A percentile compares a stretch with the other conserved stretches of the same genome.
Conservation (phyloP, 345 rosid genomes). For the Eucalyptus decipiens region DNA sequence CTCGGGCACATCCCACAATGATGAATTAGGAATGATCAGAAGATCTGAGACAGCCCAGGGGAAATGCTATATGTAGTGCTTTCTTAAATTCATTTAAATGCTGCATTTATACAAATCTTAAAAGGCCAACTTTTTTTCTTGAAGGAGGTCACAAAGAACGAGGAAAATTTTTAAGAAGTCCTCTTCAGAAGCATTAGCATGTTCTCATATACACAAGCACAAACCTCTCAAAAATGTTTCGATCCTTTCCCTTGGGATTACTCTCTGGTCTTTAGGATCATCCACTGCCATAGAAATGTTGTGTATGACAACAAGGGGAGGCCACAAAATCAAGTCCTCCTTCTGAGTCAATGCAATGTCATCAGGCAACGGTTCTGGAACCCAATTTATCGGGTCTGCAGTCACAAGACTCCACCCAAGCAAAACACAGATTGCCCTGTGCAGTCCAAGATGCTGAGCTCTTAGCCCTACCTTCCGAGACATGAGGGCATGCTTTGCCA, state of each 20-base stretch:
- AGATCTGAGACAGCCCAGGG: background rate
- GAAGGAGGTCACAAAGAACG: background rate
- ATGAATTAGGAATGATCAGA: background rate
- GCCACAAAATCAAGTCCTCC: slow-evolving; percentile 47
- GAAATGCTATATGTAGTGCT: background rate
- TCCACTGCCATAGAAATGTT: slow-evolving; percentile 38
- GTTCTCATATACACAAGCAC: background rate
- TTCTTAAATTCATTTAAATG: background rate
- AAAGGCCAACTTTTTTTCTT: background rate
- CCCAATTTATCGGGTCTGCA: slow-evolving; percentile 21
- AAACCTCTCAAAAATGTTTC: slow-evolving; percentile 40
- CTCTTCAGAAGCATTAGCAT: background rate
- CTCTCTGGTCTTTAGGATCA: slow-evolving; percentile 38
- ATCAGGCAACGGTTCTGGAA: slow-evolving; percentile 24
- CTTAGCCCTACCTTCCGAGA: slow-evolving; percentile 37
- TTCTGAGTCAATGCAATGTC: slow-evolving; percentile 29
- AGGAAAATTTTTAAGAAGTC: background rate
- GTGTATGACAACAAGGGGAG: slow-evolving; percentile 31
- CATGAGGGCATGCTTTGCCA: slow-evolving; percentile 46
- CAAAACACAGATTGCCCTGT: slow-evolving; percentile 41
- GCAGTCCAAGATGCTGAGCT: slow-evolving; percentile 42
- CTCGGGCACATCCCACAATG: background rate
- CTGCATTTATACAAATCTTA: background rate
- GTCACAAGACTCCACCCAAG: slow-evolving; percentile 43
- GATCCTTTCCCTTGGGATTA: slow-evolving; percentile 28